Conservation (phyloP, 345 rosid species). For the Acer yangbiense region DNA sequence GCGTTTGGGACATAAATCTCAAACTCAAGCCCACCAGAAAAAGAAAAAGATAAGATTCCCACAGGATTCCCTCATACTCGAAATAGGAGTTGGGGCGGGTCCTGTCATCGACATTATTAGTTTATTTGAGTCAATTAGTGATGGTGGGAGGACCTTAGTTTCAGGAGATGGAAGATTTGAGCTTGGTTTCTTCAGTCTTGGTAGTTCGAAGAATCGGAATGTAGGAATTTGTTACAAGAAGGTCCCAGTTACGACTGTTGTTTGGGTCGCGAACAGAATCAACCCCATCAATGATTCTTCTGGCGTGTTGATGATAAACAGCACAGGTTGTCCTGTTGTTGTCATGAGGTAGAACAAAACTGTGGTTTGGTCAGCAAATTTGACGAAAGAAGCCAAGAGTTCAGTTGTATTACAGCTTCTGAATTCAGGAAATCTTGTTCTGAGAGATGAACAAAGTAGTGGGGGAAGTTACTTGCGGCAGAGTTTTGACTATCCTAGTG, state of each 20-base stretch:
- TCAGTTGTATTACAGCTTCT: conserved; percentile 26
- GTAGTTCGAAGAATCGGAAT: conserved; percentile 37
- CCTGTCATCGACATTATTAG: background rate
- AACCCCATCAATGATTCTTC: conserved; percentile 41
- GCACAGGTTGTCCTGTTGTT: conserved; percentile 22
- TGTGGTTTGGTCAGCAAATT: conserved; percentile 30
- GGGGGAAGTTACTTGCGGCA: too few relatives aligned
- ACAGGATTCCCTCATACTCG: too few relatives aligned
- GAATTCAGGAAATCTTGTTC: conserved; percentile 33
- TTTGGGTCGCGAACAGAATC: conserved; percentile 60
- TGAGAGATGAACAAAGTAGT: conserved; percentile 22
- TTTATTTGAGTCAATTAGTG: background rate
- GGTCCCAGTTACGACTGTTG: conserved; percentile 35
- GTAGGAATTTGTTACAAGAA: conserved; percentile 59
- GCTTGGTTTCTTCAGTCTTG: conserved; percentile 48
- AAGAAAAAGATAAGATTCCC: too few relatives aligned
- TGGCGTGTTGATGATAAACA: conserved; percentile 20
- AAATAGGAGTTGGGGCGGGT: too few relatives aligned
- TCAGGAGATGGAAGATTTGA: conserved; percentile 30
- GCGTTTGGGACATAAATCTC: too few relatives aligned
- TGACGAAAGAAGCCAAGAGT: background rate
- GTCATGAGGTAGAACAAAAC: background rate
- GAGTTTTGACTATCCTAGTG: too few relatives aligned
- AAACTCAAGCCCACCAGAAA: too few relatives aligned
- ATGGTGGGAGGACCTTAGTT: conserved; percentile 29